phyloP scores from a whole-genome alignment of 495 filamentous ascomycete genomes.

The Talaromyces stipitatus region DNA sequence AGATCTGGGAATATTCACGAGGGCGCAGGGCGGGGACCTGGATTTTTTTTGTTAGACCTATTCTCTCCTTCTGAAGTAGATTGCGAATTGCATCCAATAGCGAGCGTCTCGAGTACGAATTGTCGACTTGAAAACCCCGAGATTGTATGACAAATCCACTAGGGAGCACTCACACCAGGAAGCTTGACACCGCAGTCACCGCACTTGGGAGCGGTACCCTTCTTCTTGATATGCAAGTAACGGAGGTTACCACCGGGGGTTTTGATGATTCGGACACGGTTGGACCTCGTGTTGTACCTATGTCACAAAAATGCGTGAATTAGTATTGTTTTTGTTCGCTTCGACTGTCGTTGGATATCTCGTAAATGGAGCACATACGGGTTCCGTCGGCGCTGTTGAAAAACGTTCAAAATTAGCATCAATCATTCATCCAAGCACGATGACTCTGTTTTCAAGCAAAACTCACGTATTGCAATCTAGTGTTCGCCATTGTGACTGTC shows the following conservation, averaged over 20 bases:
- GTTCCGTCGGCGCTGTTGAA: conserved; percentile 72
- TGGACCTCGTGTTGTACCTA: conserved; percentile 94
- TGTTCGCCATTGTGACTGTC: conserved; percentile 57
- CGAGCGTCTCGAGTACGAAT: not conserved
- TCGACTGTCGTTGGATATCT: conserved; percentile 1
- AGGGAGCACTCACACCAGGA: conserved; percentile 68
- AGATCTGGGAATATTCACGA: conserved; percentile 92
- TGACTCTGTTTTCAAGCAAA: not conserved
- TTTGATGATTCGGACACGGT: conserved; percentile 93
- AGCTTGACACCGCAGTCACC: conserved; percentile 97
- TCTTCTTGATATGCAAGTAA: conserved; percentile 98
- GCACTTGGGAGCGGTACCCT: conserved; percentile 91
- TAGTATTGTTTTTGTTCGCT: conserved; percentile 10
- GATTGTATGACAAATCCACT: not conserved
- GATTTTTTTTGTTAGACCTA: conserved; percentile 10
- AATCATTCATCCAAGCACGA: not conserved
- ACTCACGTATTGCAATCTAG: conserved; percentile 70
- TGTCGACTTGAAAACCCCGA: not conserved
- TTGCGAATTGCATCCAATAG: not conserved
- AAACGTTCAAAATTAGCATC: conserved; percentile 3
- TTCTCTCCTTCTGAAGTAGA: not conserved
- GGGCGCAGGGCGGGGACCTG: conserved; percentile 95
- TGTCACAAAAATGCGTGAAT: conserved; percentile 13
- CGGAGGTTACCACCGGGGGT: conserved; percentile 92
- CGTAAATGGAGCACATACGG: conserved; percentile 56